A percentile compares a stretch with the other conserved stretches of the same genome.
These are phyloP conservation scores for Aspergillus flavus DNA, from an alignment of 2,329 filamentous ascomycete genomes.

Conservation along the genomic window DNA sequence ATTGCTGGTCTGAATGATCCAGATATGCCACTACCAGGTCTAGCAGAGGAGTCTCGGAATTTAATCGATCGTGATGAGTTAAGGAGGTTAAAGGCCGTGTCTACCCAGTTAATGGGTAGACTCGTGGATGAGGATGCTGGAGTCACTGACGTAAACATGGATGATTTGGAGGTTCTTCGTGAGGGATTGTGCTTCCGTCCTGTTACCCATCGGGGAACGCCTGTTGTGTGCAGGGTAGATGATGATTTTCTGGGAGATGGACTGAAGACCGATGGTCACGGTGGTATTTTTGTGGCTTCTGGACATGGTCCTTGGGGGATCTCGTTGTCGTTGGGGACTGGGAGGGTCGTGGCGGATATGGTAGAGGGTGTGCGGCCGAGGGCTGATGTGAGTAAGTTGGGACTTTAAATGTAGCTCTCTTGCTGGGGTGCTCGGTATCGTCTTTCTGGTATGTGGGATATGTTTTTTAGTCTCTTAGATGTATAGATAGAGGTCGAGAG, in stretches of 20 bases:
- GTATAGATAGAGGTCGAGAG: neutral
- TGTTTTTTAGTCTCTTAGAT: accelerated
- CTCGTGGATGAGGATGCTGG: conserved; percentile 18
- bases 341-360: conserved; percentile 71
- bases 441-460: neutral
- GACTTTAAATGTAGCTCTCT: conserved; percentile 22
- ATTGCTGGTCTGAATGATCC: conserved; percentile 70
- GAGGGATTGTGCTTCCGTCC: conserved; percentile 74
- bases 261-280: conserved; percentile 39
- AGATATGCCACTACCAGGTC: conserved; percentile 60
- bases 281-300: conserved; percentile 70
- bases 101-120: conserved; percentile 38
- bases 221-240: conserved; percentile 62
- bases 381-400: conserved; percentile 61
- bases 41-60: conserved; percentile 44
- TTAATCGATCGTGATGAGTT: conserved; percentile 48
- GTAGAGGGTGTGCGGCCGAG: conserved; percentile 61
- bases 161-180: conserved; percentile 64
- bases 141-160: conserved; percentile 29
- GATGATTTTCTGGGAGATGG: conserved; percentile 60
- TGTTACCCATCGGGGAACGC: conserved; percentile 64
- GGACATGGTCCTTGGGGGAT: conserved; percentile 81
- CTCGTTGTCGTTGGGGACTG: conserved; percentile 66
- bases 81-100: conserved; percentile 33
- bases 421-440: neutral